Evolutionary conservation across 805 yeast species (phyloP).

Genomic region (Candida odintsovae): DNA sequence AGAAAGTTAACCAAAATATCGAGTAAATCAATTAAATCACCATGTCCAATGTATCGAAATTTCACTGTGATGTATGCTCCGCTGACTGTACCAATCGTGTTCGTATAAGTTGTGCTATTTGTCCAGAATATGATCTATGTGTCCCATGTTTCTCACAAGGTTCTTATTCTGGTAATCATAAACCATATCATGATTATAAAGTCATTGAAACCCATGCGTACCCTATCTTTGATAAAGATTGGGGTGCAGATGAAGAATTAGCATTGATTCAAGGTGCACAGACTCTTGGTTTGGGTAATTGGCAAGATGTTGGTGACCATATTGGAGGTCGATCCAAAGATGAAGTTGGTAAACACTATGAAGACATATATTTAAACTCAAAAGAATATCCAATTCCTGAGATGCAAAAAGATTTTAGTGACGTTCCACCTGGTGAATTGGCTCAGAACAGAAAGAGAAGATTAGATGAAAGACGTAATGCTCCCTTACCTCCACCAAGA

Average conservation of each 20-base stretch:
- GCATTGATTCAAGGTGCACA: conserved; percentile 88
- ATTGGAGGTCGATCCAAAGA: conserved; percentile 90
- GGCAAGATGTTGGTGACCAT: conserved; percentile 98
- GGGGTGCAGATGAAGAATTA: conserved; percentile 99
- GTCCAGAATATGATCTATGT: conserved; percentile 93
- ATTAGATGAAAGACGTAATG: conserved; percentile 63
- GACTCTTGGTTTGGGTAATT: conserved; percentile 86
- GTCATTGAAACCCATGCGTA: conserved; percentile 92
- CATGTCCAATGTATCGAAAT: conserved; percentile 38
- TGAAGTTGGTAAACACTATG: conserved; percentile 84
- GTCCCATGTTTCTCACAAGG: conserved; percentile 96
- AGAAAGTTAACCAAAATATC: neutral
- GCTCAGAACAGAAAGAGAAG: conserved; percentile 61
- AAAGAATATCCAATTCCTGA: conserved; percentile 84
- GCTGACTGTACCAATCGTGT: conserved; percentile 92
- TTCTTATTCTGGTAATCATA: conserved; percentile 70
- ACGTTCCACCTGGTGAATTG: conserved; percentile 57
- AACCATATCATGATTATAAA: conserved; percentile 90
- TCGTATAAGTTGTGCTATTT: conserved; percentile 85
- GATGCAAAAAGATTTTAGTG: conserved; percentile 59
- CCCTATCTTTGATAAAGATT: conserved; percentile 81
- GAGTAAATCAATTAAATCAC: neutral
- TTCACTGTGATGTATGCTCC: conserved; percentile 95
- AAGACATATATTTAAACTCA: conserved; percentile 61
- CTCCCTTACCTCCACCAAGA: conserved; percentile 78